Evolutionary conservation across 306 rosid genomes (phyloP).

Genomic region (Rosa rugosa): DNA sequence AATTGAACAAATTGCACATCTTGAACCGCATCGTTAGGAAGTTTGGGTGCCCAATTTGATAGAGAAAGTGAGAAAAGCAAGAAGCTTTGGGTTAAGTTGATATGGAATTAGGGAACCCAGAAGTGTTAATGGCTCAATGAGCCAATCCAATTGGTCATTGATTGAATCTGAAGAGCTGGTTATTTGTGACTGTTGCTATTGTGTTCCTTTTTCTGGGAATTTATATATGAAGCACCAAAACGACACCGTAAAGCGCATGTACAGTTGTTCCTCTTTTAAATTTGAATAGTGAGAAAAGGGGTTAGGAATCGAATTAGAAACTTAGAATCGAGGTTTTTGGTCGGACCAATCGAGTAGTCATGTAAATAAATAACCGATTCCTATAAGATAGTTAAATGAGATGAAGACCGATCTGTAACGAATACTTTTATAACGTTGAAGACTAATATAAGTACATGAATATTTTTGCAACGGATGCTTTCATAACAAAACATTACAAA

Average conservation of each 20-base stretch:
- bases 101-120: background rate
- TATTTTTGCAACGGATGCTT: too few species aligned
- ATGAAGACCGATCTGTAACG: too few species aligned
- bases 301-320: too few species aligned
- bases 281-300: too few species aligned
- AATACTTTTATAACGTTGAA: too few species aligned
- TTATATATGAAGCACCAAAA: background rate
- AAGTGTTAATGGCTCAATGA: background rate
- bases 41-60: background rate
- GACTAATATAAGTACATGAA: too few species aligned
- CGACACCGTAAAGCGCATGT: background rate
- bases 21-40: constrained; percentile 7
- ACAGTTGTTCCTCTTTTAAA: too few species aligned
- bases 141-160: background rate
- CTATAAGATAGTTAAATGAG: too few species aligned
- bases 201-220: background rate
- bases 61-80: background rate
- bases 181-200: background rate
- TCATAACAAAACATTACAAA: too few species aligned
- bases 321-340: too few species aligned
- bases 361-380: too few species aligned
- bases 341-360: too few species aligned
- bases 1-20: constrained; percentile 29
- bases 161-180: background rate
- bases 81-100: background rate